A percentile compares a stretch with the other conserved stretches of the same genome.
These are phyloP conservation scores for Hordeum pubiflorum DNA, from an alignment of 202 grass and related monocot genomes.

Conservation along the genomic window DNA sequence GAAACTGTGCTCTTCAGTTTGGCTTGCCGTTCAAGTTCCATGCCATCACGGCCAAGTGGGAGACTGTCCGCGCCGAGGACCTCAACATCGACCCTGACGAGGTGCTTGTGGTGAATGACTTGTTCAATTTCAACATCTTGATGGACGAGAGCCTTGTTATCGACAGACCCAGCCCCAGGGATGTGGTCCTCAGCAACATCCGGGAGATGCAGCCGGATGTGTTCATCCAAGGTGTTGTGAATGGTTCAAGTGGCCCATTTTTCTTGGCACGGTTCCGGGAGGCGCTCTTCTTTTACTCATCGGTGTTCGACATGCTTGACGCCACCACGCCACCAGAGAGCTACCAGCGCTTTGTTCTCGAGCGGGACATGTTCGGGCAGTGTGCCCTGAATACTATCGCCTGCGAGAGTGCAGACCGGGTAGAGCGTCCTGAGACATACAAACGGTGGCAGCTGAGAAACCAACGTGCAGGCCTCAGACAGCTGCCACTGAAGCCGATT, in stretches of 20 bases:
- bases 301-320: conserved; percentile 65
- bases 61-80: conserved; percentile 30
- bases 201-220: conserved; percentile 39
- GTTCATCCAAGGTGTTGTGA: conserved; percentile 56
- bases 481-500: conserved; percentile 40
- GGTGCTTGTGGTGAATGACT: conserved; percentile 50
- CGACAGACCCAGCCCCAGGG: conserved; percentile 51
- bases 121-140: conserved; percentile 38
- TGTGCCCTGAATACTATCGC: conserved; percentile 49
- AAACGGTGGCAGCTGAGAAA: conserved; percentile 55
- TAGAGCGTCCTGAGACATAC: conserved; percentile 64
- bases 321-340: conserved; percentile 38
- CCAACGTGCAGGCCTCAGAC: conserved; percentile 45
- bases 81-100: conserved; percentile 41
- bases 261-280: conserved; percentile 61
- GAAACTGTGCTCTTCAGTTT: conserved; percentile 38
- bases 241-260: conserved; percentile 48
- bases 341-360: conserved; percentile 32
- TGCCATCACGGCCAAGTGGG: conserved; percentile 46
- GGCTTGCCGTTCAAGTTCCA: conserved; percentile 47
- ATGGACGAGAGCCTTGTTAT: conserved; percentile 53
- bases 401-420: conserved; percentile 54
- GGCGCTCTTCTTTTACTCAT: conserved; percentile 45
- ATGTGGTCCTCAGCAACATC: conserved; percentile 50
- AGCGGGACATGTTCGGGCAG: conserved; percentile 38